Conservation (phyloP, 305 asterid species). For the Rubia tinctorum region DNA sequence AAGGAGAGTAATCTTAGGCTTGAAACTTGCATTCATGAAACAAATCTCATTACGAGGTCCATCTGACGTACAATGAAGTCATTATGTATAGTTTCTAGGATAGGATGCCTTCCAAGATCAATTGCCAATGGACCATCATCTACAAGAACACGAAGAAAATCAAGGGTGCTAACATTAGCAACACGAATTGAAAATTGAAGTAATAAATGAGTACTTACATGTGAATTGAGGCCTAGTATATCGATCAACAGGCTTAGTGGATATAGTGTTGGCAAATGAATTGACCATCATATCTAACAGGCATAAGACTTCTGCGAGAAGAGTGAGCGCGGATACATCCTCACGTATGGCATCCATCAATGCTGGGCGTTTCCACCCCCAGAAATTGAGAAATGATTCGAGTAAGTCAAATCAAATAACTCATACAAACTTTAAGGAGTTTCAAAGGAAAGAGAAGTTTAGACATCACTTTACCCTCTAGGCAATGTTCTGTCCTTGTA, state of each 20-base stretch:
- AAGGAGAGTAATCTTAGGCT: conserved; percentile 15
- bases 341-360: conserved; percentile 74
- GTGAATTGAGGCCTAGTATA: conserved; percentile 88
- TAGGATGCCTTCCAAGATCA: conserved; percentile 93
- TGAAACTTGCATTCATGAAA: conserved; percentile 16
- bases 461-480: conserved; percentile 62
- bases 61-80: conserved; percentile 66
- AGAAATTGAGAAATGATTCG: conserved; percentile 1
- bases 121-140: conserved; percentile 97
- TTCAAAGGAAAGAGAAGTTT: conserved; percentile 12
- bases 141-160: conserved; percentile 28
- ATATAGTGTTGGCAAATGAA: conserved; percentile 92
- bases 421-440: not conserved
- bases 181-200: conserved; percentile 18
- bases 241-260: conserved; percentile 87
- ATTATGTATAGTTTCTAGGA: conserved; percentile 75
- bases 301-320: conserved; percentile 91
- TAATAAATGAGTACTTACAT: conserved; percentile 40
- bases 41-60: conserved; percentile 13
- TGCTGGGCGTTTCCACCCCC: conserved; percentile 41
- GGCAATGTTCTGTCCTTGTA: conserved; percentile 75
- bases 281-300: conserved; percentile 95
- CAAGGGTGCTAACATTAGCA: conserved; percentile 23
- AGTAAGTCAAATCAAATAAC: not conserved
- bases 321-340: conserved; percentile 78